Base-by-base conservation (phyloP, 2,329 filamentous ascomycete genomes). In the Exophiala sp. region DNA sequence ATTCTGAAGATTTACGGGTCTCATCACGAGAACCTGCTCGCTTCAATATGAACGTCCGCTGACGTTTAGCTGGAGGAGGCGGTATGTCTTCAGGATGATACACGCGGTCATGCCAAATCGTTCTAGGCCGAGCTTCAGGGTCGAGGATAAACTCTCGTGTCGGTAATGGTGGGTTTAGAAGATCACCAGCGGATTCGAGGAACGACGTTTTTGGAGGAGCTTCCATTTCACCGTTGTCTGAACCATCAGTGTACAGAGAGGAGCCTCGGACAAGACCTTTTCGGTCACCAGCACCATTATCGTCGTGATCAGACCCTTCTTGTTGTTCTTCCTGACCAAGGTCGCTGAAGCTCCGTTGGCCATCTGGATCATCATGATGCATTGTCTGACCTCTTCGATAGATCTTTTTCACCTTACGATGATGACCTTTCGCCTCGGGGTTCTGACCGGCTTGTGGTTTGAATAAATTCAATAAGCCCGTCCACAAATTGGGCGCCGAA, bases 61-160 rank as follows among this genome's bases (percentile, higher is more conserved):
- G 64, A 38, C 66, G 71, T 16, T 63, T 60, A 3, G 66, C 68
- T 0, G 86, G 85, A 7, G 89, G 87, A 0, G 85, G 81, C 1
- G 93, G 93, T 29, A 98, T 96, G 63, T 98, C 93, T 37, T 85
- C 79, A 0, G 93, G 90, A 62, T 95, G 88, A 64, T 98, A 98
- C 13, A 98, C 80, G 9, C 93, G 84, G 66, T 98, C 93, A 66
- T 98, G 93, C 68, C 97, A 97, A 53, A 98, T 98, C 1, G 91
- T 91, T 40, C 88, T 81, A 0, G 88, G 82, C 13, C 93, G 83
- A 43, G 81, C 84, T 1, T 83, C 77, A 6, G 93, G 91, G 60
- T 97, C 86, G 44, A 90, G 79, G 30, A 98, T 74, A 67, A 88
- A 98, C 38, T 89, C 83, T 2, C 80, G 74, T 0, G 86, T 79